These are phyloP conservation scores for Pseudocercospora crystallina DNA, from an alignment of 2,329 filamentous ascomycete genomes.

Conservation along the genomic window DNA sequence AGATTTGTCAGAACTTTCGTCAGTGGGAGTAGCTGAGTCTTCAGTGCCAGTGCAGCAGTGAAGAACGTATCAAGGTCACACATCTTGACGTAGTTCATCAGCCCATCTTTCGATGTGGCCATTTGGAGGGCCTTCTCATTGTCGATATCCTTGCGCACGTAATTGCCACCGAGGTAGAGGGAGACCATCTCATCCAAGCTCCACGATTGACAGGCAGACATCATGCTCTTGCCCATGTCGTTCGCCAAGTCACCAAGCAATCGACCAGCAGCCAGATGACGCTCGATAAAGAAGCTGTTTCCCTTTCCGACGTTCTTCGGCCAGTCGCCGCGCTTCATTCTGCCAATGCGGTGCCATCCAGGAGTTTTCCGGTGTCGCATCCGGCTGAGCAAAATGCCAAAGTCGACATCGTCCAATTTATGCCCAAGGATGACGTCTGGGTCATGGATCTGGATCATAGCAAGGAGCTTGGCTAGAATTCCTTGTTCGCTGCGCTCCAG, in stretches of 20 bases:
- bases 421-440: slow-evolving; percentile 94
- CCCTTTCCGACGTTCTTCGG: slow-evolving; percentile 81
- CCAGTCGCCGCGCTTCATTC: slow-evolving; percentile 81
- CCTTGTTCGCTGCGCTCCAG: slow-evolving; percentile 81
- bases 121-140: slow-evolving; percentile 82
- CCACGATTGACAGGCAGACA: slow-evolving; percentile 98
- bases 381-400: slow-evolving; percentile 83
- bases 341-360: slow-evolving; percentile 90
- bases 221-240: slow-evolving; percentile 93
- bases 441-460: slow-evolving; percentile 81
- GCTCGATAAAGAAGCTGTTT: slow-evolving; percentile 89
- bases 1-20: slow-evolving; percentile 95
- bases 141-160: slow-evolving; percentile 78
- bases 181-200: slow-evolving; percentile 97
- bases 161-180: slow-evolving; percentile 74
- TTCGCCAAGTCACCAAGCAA: slow-evolving; percentile 92
- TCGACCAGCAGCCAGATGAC: slow-evolving; percentile 83
- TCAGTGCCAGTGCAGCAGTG: slow-evolving; percentile 84
- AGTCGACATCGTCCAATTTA: slow-evolving; percentile 95
- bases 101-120: slow-evolving; percentile 74
- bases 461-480: slow-evolving; percentile 83
- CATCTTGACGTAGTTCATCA: slow-evolving; percentile 91
- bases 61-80: slow-evolving; percentile 96
- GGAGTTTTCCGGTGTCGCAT: slow-evolving; percentile 87
- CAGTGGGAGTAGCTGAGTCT: slow-evolving; percentile 86